Evolutionary conservation across 352 stramenopile genomes (phyloP).

Genomic region (Pythium brachiatum): DNA sequence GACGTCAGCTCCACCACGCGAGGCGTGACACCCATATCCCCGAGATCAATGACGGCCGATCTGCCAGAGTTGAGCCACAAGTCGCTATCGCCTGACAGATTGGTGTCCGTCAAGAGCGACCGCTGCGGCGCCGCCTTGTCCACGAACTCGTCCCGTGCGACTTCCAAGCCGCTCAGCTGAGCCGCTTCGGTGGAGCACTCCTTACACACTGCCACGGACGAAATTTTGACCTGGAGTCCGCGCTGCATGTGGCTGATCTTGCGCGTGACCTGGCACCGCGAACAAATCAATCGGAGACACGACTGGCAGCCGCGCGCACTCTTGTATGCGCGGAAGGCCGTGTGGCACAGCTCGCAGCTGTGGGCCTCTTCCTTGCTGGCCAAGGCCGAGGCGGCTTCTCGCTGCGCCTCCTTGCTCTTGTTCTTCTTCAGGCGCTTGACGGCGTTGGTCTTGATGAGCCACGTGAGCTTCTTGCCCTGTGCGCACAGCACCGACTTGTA

Average conservation of each 20-base stretch:
- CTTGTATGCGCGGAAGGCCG: conserved; percentile 22
- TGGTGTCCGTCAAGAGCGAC: conserved; percentile 19
- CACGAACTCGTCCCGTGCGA: conserved; percentile 23
- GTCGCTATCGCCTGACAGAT: conserved; percentile 10
- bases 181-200: conserved; percentile 8
- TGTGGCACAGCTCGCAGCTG: conserved; percentile 21
- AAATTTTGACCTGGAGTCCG: conserved; percentile 22
- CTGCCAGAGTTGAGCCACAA: conserved; percentile 9
- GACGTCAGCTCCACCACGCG: background rate
- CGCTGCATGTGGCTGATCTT: conserved; percentile 27
- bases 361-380: conserved; percentile 5
- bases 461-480: conserved; percentile 38
- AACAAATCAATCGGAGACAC: conserved; percentile 20
- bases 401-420: background rate
- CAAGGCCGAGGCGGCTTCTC: background rate
- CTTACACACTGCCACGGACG: conserved; percentile 19
- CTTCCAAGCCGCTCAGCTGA: conserved; percentile 10
- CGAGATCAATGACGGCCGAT: conserved; percentile 4
- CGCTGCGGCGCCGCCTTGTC: conserved; percentile 10
- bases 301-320: conserved; percentile 18
- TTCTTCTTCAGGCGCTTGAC: conserved; percentile 4
- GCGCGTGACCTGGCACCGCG: conserved; percentile 18
- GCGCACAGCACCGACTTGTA: conserved; percentile 32
- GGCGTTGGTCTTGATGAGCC: conserved; percentile 23
- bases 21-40: background rate